Evolutionary conservation across 2,329 filamentous ascomycete genomes (phyloP).

Genomic region (Drechmeria coniospora): DNA sequence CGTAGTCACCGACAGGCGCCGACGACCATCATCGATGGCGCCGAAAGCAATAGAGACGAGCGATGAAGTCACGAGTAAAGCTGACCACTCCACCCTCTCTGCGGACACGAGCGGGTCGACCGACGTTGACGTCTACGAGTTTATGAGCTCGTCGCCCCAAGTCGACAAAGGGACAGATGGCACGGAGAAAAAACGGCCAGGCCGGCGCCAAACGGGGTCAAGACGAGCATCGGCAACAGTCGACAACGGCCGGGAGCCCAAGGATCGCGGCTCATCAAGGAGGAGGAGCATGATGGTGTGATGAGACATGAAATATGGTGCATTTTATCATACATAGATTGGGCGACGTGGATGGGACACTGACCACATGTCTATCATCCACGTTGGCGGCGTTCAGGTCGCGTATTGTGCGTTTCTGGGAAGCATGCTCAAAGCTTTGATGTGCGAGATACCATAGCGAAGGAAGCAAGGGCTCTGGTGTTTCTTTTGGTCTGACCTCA

Average conservation of each 20-base stretch:
- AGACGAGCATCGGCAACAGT: conserved; percentile 24
- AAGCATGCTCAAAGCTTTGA: no score
- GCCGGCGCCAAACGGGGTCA: conserved; percentile 17
- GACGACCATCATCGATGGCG: conserved; percentile 19
- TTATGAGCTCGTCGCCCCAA: conserved; percentile 31
- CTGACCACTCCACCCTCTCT: conserved; percentile 5
- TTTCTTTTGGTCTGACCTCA: no score
- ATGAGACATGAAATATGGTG: conserved; percentile 27
- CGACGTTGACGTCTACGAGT: conserved; percentile 38
- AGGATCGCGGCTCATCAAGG: conserved; percentile 22
- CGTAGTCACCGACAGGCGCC: conserved; percentile 23
- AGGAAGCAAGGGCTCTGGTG: no score
- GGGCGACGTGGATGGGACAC: no score
- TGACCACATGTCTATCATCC: no score
- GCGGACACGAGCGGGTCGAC: conserved; percentile 10
- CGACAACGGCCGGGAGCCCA: conserved; percentile 22
- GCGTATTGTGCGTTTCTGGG: no score
- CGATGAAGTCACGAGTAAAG: conserved; percentile 5
- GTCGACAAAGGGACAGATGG: conserved; percentile 15
- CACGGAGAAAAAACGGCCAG: conserved; percentile 10
- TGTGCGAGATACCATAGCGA: no score
- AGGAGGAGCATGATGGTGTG: conserved; percentile 46
- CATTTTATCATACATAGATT: no score
- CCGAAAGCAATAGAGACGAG: conserved; percentile 5
- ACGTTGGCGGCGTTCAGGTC: conserved; percentile 8